phyloP scores from a whole-genome alignment of 129 eudicot species.

The Artemisia annua region DNA sequence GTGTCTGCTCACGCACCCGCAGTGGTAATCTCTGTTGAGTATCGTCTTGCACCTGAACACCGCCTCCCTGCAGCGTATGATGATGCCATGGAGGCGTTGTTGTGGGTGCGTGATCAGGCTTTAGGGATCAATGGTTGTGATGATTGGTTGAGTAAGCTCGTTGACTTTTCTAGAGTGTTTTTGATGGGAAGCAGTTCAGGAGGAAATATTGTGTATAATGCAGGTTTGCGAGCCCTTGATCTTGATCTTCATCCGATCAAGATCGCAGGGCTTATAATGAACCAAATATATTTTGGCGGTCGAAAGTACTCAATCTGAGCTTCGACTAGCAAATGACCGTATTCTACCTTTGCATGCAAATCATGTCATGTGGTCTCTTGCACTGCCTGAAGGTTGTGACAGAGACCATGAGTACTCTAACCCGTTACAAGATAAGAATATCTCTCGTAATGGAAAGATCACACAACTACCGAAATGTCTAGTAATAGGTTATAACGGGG shows the following conservation, averaged over 20 bases:
- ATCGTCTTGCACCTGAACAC: slow-evolving; percentile 79
- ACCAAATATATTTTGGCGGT: slow-evolving; percentile 52
- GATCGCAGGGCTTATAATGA: slow-evolving; percentile 51
- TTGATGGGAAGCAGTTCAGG: slow-evolving; percentile 60
- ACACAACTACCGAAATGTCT: slow-evolving; percentile 54
- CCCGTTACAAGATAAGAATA: slow-evolving; percentile 3
- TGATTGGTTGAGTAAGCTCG: slow-evolving; percentile 58
- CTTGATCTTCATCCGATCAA: slow-evolving; percentile 38
- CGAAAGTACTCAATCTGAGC: slow-evolving; percentile 49
- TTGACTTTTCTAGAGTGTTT: slow-evolving; percentile 48
- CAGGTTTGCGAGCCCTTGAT: slow-evolving; percentile 44
- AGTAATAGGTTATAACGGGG: slow-evolving; percentile 54
- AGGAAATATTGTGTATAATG: slow-evolving; percentile 48
- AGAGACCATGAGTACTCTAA: slow-evolving; percentile 59
- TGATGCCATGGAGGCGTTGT: too few relatives aligned
- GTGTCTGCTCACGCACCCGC: slow-evolving; percentile 48
- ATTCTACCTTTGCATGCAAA: slow-evolving; percentile 40
- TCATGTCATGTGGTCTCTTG: slow-evolving; percentile 57
- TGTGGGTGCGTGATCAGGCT: slow-evolving; percentile 66
- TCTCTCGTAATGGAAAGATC: slow-evolving; percentile 33
- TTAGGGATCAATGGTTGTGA: slow-evolving; percentile 34
- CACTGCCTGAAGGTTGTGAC: slow-evolving; percentile 47
- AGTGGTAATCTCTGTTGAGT: slow-evolving; percentile 66
- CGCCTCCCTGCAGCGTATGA: too few relatives aligned
- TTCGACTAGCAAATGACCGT: slow-evolving; percentile 35